A percentile compares a stretch with the other conserved stretches of the same genome.
Conservation (phyloP, 2,329 filamentous ascomycete genomes). For the Ilyonectria sp. region DNA sequence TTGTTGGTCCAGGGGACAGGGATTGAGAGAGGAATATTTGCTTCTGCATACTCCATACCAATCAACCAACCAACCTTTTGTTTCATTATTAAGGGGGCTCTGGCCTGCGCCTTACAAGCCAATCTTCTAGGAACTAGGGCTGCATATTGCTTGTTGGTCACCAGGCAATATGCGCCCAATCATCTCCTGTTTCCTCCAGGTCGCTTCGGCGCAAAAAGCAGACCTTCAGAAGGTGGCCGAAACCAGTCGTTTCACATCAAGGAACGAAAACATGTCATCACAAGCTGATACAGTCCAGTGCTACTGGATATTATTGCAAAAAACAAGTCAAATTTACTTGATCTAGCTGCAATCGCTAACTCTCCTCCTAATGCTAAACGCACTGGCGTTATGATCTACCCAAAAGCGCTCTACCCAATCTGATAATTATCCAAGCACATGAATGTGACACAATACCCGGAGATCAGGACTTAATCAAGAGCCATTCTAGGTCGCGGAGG, state of each 20-base stretch:
- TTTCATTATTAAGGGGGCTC: slow-evolving; percentile 3
- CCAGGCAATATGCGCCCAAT: not conserved
- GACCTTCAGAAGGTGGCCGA: not conserved
- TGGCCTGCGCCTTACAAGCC: not conserved
- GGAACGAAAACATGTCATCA: not conserved
- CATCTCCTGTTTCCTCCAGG: not conserved
- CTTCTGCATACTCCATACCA: not conserved
- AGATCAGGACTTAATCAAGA: too few relatives aligned
- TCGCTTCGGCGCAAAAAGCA: not conserved
- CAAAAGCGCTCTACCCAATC: not conserved
- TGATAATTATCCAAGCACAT: not conserved
- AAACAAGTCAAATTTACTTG: not conserved
- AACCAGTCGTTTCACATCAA: not conserved
- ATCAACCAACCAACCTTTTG: not conserved
- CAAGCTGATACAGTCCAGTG: not conserved
- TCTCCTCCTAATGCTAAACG: not conserved
- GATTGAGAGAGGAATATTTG: not conserved
- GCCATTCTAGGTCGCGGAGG: not conserved
- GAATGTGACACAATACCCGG: not conserved
- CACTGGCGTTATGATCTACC: not conserved
- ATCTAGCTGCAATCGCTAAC: not conserved
- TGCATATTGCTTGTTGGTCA: not conserved
- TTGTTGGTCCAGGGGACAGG: slow-evolving; percentile 2
- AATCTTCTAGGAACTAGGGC: too few relatives aligned
- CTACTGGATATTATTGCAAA: not conserved